These are phyloP conservation scores for Naganishia randhawae DNA, from an alignment of 768 basidiomycete genomes.

Conservation along the genomic window DNA sequence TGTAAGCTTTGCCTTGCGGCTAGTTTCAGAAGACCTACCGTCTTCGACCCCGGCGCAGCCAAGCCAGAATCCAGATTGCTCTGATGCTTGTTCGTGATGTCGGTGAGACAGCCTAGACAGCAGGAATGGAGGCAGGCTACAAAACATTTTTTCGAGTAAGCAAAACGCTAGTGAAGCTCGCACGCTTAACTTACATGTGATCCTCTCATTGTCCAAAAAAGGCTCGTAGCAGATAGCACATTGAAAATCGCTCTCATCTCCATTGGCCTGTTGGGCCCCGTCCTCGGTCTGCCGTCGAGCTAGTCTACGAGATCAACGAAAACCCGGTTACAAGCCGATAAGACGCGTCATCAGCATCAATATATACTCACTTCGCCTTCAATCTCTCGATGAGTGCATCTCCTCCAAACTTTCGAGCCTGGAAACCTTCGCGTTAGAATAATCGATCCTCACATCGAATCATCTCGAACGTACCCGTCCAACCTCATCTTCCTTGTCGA, in stretches of 20 bases:
- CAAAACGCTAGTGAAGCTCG: too few relatives aligned
- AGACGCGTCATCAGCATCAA: neutral
- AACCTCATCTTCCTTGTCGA: slow-evolving; percentile 14
- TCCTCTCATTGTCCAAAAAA: slow-evolving; percentile 16
- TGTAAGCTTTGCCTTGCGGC: neutral
- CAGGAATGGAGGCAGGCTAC: slow-evolving; percentile 23
- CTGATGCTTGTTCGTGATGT: slow-evolving; percentile 19
- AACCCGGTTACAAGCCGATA: neutral
- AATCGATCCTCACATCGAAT: neutral
- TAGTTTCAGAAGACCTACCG: slow-evolving; percentile 51
- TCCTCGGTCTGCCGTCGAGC: slow-evolving; percentile 3
- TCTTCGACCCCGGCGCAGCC: slow-evolving; percentile 55
- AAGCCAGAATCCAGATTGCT: slow-evolving; percentile 31
- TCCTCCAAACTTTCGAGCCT: slow-evolving; percentile 31
- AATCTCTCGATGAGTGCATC: slow-evolving; percentile 37
- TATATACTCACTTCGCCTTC: slow-evolving; percentile 11
- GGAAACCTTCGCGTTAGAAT: neutral
- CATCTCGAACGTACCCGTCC: slow-evolving; percentile 8
- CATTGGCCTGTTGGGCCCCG: slow-evolving; percentile 1
- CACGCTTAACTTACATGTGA: slow-evolving; percentile 9
- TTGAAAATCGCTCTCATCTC: slow-evolving; percentile 22
- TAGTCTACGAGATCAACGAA: neutral
- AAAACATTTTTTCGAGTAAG: neutral
- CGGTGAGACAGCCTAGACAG: slow-evolving; percentile 21
- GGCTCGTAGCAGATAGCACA: slow-evolving; percentile 26